Percentiles rank a stretch among this genome's conserved stretches.
phyloP scores from a whole-genome alignment of 2,329 filamentous ascomycete genomes.

The Blumeria hordei region DNA sequence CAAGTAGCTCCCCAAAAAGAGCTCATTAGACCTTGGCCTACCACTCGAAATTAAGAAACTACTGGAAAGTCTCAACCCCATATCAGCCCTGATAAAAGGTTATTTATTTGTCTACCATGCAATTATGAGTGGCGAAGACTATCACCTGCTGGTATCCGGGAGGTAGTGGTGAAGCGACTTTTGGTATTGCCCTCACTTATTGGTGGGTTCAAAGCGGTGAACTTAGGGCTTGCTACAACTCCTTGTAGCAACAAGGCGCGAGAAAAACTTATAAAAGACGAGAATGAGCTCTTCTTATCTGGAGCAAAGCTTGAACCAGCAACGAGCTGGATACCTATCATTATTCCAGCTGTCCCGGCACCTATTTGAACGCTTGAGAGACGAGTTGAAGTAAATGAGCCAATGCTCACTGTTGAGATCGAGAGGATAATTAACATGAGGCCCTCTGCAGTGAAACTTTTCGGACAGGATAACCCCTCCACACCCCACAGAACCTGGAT shows the following conservation, averaged over 20 bases:
- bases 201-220: background rate
- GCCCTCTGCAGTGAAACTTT: background rate
- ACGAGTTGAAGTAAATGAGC: background rate
- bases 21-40: too few species aligned
- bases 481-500: background rate
- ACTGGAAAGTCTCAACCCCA: background rate
- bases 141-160: background rate
- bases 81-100: background rate
- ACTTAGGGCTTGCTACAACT: background rate
- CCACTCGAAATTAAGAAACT: background rate
- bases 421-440: background rate
- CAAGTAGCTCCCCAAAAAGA: background rate
- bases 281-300: background rate
- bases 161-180: background rate
- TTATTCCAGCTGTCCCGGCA: background rate
- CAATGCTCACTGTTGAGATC: background rate
- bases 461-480: background rate
- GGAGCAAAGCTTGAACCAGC: background rate
- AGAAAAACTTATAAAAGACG: background rate
- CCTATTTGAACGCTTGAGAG: background rate
- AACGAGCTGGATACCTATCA: background rate
- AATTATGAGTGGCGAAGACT: background rate
- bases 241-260: background rate
- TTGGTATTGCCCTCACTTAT: background rate
- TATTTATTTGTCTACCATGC: background rate